Evolutionary conservation across 1,284 basidiomycete genomes (phyloP), one percentile per base, ranked within the genome.

Genomic region (Marasmius tenuissimus): DNA sequence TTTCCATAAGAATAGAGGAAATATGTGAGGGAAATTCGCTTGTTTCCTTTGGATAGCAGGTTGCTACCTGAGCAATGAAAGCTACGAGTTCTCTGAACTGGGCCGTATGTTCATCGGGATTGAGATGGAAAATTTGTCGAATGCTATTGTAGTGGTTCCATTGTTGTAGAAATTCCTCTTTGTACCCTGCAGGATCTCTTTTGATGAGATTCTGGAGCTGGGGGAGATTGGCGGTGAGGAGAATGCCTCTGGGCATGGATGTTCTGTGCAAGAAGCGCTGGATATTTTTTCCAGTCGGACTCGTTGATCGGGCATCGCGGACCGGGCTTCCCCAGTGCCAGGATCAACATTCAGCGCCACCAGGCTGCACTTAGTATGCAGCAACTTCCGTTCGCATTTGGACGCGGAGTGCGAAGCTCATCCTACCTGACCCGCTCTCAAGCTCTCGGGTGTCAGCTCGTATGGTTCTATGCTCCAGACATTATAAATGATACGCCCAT

Each of bases 151-250:
- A 98, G 74, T 98, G 96, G 67, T 96, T 95, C 92, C 96, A 98
- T 82, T 99, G 97, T 66, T 96, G 94, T n/a, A 96, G 74, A 71
- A 99, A 99, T 71, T 99, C 97, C 68, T 98, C 96, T 72, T 89
- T 91, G 81, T 99, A 99, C 0, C 87, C 91, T 7, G 82, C 76
- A 1, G 97, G 93, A 72, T 98, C 95, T 60, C 97, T 86, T 77
- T 97, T 99, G 75, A 99, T 96, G 62, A 99, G 83, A 73, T 98
- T 98, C 74, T 99, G 97, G 18, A 99, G 79, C 68, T 92, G 90
- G 0, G 89, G 89, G 11, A 92, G 80, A 68, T 92, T 91, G 16
- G 88, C 83, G 35, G 88, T 87, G 59, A 91, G 80, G 22, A 89
- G 78, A 47, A 87, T 75, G 22, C 87, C 88, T 39, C 88, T 82